A percentile compares a stretch with the other conserved stretches of the same genome.
These are phyloP conservation scores for Trametes versicolor DNA, from an alignment of 1,284 basidiomycete genomes.

Conservation along the genomic window DNA sequence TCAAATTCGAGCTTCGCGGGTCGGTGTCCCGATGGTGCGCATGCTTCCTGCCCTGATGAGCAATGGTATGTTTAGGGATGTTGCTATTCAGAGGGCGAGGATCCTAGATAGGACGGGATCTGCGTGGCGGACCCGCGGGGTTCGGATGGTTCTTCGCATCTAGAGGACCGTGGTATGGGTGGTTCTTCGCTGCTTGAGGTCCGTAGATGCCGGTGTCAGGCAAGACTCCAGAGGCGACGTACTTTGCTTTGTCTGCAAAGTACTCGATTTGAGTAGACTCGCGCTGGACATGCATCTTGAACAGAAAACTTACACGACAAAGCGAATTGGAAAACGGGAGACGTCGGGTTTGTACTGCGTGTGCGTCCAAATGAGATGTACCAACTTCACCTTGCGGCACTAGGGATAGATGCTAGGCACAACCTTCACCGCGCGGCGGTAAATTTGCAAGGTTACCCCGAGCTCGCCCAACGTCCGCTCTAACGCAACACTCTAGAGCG, in stretches of 20 bases:
- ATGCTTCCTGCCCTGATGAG: conserved; percentile 26
- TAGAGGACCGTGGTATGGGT: background rate
- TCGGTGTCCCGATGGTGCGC: conserved; percentile 9
- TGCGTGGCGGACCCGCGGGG: background rate
- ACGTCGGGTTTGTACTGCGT: too few relatives aligned
- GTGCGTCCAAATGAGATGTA: background rate
- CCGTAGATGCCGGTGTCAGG: background rate
- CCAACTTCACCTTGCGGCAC: background rate
- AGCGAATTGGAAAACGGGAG: too few relatives aligned
- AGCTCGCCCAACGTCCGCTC: conserved; percentile 13
- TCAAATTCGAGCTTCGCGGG: conserved; percentile 25
- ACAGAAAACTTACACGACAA: too few relatives aligned
- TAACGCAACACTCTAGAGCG: background rate
- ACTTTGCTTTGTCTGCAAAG: background rate
- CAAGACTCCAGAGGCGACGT: too few relatives aligned
- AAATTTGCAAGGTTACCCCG: conserved; percentile 1
- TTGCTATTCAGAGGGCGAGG: conserved; percentile 11
- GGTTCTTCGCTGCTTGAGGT: too few relatives aligned
- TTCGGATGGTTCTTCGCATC: background rate
- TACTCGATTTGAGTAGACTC: too few relatives aligned
- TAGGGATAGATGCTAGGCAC: background rate
- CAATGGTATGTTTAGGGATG: conserved; percentile 7
- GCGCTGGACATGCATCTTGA: too few relatives aligned
- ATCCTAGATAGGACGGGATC: conserved; percentile 23
- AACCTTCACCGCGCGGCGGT: background rate